Base-by-base conservation (phyloP, 768 basidiomycete species). In the Collybiopsis confluens region DNA sequence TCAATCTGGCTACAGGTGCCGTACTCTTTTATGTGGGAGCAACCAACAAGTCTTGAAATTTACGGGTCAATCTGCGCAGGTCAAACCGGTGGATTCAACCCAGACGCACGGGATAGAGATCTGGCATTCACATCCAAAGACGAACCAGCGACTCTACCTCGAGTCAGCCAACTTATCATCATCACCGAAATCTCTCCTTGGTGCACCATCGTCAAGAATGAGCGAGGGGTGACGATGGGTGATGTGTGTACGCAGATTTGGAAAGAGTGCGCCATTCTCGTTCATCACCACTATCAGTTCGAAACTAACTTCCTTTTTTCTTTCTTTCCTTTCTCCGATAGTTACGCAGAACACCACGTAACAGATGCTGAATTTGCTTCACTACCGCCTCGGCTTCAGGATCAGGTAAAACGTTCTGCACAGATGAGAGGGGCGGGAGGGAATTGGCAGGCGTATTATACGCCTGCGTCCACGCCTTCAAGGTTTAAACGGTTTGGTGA, bases 121-220 rank as follows among this genome's bases (percentile, higher is more conserved):
- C 66, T 85, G 21, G 73, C 80, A 1, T 77, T 79, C 58, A 67
- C 68, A 0, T 64, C 65, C 16, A 82, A 82, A 59, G 79, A 82
- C 60, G 80, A 86, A 60, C 85, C 85, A 4, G 85, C 85, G 27
- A 85, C 85, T 2, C 71, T 86, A n/a, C 85, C 85, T 2, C 82
- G 85, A 45, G 78, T 85, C 23, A 68, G 68, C 18, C 77, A 83
- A 54, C 70, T 86, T 54, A 77, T 80, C 51, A 70, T 87, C 54
- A 80, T 86, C 59, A 79, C 79, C 11, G 65, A 73, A 43, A 70
- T 76, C 40, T 85, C 80, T 41, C 90, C 91, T 1, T 92, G 90
- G 90, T 88, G 86, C 64, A 88, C 86, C 6, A 82, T 82, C 53
- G 76, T 89, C 46, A 81, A 76, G 67, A 91, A 86, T 62, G 80